These are phyloP conservation scores for Triticum monococcum DNA, from an alignment of 176 grass and related monocot species.

Conservation along the genomic window DNA sequence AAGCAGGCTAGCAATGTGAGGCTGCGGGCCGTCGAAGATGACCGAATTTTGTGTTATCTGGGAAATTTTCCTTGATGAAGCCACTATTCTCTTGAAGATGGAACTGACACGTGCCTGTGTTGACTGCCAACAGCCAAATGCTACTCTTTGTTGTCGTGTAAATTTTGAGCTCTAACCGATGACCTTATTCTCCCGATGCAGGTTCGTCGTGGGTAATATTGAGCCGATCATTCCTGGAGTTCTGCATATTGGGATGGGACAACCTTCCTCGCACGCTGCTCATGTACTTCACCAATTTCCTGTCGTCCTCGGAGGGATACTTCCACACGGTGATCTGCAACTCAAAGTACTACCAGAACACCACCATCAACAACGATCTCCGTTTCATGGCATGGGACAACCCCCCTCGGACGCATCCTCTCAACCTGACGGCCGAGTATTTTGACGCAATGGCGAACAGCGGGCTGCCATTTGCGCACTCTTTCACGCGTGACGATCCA, in stretches of 20 bases:
- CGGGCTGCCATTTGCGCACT: constrained; percentile 63
- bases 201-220: constrained; percentile 87
- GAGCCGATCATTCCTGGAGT: constrained; percentile 81
- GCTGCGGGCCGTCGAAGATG: no score
- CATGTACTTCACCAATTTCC: constrained; percentile 95
- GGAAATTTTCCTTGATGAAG: background rate
- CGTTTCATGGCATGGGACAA: constrained; percentile 87
- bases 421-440: constrained; percentile 64
- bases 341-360: constrained; percentile 95
- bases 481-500: constrained; percentile 36
- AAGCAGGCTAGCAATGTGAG: no score
- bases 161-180: background rate
- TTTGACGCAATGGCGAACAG: constrained; percentile 61
- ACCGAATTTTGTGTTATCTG: background rate
- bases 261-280: constrained; percentile 91
- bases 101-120: background rate
- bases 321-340: constrained; percentile 99
- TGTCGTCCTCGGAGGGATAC: constrained; percentile 83
- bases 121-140: background rate
- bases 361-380: constrained; percentile 72
- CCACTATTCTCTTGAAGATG: background rate
- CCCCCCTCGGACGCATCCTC: constrained; percentile 45
- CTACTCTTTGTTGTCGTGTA: background rate
- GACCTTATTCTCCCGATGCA: constrained; percentile 28
- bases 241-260: constrained; percentile 84